Conservation (phyloP, 352 stramenopile species). For the Globisporangium nodosum region DNA sequence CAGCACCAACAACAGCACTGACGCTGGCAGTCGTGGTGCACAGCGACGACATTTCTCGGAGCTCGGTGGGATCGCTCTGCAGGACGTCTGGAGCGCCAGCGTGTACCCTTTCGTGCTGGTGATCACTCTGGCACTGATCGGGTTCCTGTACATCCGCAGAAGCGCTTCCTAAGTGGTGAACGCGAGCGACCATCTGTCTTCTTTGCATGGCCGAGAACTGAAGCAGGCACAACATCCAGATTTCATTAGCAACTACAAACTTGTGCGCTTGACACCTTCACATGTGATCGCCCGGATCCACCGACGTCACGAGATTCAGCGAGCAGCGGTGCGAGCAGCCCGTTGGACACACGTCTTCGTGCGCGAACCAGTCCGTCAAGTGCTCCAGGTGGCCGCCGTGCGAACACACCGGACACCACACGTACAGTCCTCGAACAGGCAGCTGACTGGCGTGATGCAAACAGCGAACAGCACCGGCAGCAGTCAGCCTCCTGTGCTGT, state of each 20-base stretch:
- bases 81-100: conserved; percentile 3
- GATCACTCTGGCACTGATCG: background rate
- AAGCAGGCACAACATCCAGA: no score
- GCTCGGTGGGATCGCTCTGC: conserved; percentile 4
- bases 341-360: conserved; percentile 64
- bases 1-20: background rate
- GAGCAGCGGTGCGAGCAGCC: conserved; percentile 70
- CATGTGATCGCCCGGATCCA: conserved; percentile 10
- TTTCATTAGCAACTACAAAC: background rate
- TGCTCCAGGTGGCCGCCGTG: conserved; percentile 86
- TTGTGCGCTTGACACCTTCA: background rate
- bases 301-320: conserved; percentile 28
- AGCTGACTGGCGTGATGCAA: conserved; percentile 43
- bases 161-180: background rate
- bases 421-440: conserved; percentile 83
- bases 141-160: conserved; percentile 1
- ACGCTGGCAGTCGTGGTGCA: background rate
- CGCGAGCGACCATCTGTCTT: background rate
- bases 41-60: conserved; percentile 3
- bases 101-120: conserved; percentile 1
- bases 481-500: background rate
- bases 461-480: background rate
- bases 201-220: background rate
- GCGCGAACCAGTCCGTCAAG: conserved; percentile 74
- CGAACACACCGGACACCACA: conserved; percentile 90